Conservation (phyloP, 306 rosid species). For the Dryas drummondii region DNA sequence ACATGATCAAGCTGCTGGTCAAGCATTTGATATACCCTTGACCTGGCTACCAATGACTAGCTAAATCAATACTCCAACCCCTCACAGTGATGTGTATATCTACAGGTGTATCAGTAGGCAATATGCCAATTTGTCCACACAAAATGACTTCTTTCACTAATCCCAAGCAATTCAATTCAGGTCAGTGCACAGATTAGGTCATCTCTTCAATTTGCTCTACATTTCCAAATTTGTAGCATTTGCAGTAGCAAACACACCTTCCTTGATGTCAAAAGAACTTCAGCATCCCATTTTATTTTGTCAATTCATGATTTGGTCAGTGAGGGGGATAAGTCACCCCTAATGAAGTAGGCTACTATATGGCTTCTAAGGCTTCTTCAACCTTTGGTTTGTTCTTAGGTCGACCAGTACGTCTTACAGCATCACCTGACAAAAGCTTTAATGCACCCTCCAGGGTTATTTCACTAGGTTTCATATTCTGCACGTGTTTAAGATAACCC, state of each 20-base stretch:
- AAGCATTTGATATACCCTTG: not conserved
- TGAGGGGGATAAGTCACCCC: not conserved
- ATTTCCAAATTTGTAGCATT: not conserved
- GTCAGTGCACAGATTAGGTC: not conserved
- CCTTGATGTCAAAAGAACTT: not conserved
- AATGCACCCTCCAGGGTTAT: conserved; percentile 66
- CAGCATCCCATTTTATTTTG: not conserved
- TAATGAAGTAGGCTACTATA: conserved; percentile 23
- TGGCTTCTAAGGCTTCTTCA: conserved; percentile 47
- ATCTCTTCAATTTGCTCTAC: not conserved
- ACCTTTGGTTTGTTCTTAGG: conserved; percentile 56
- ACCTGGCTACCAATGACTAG: not conserved
- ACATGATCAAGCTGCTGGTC: not conserved
- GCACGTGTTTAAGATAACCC: conserved; percentile 26
- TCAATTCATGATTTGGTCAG: not conserved
- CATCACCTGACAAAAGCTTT: conserved; percentile 51
- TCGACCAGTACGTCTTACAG: conserved; percentile 58
- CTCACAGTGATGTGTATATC: not conserved
- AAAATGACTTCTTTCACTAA: not conserved
- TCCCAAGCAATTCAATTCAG: not conserved
- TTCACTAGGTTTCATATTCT: conserved; percentile 60
- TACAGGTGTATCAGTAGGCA: not conserved
- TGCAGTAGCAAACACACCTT: not conserved
- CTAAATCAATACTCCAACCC: not conserved
- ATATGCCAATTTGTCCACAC: not conserved